Base-by-base conservation (phyloP, 2,329 filamentous ascomycete species). In the Uncinocarpus reesii region DNA sequence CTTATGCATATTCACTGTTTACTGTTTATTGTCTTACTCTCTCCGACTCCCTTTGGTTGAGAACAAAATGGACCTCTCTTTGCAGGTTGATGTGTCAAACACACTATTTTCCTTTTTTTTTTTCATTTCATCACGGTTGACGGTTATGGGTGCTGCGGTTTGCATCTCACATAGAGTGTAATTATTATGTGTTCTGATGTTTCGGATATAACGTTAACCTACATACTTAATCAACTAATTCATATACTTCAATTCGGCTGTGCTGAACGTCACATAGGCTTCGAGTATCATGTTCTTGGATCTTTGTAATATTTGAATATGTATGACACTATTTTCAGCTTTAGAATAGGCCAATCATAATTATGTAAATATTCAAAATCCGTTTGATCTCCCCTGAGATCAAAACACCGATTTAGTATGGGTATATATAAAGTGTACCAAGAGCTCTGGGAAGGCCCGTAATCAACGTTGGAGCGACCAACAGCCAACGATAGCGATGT, bases 81-180 rank as follows among this genome's bases (percentile, higher is more conserved):
- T 8, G 7, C 4, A 10, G 13, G 26, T 26, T 24, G 6, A 34
- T 20, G 16, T 15, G 15, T 16, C 13, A 15, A 15, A 15, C 24
- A 16, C 7, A 21, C 6, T 15, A 29, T 21, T 4, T 28, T 11
- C 18, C n/a, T 31, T 43, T 16, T 43, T 20, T 43, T 34, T 15
- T 13, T 24, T 24, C 7, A n/a, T 23, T 21, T 43, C 6, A 8
- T 35, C 18, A 43, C 7, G 29, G 28, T 34, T 24, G 26, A 43
- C 20, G 29, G 28, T 15, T 43, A 15, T 31, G 26, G 40, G 23
- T 21, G 29, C 15, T 20, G 13, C 15, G 16, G 6, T 7, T 43
- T 24, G 29, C 28, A 43, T 34, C 20, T 43, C 41, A 13, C 16
- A 43, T 43, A 43, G 28, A 43, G 41, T 43, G 41, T 34, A 43